Percentiles rank a stretch among this genome's conserved stretches.
phyloP scores from a whole-genome alignment of 257 asterid genomes.

The Voacanga thouarsii region DNA sequence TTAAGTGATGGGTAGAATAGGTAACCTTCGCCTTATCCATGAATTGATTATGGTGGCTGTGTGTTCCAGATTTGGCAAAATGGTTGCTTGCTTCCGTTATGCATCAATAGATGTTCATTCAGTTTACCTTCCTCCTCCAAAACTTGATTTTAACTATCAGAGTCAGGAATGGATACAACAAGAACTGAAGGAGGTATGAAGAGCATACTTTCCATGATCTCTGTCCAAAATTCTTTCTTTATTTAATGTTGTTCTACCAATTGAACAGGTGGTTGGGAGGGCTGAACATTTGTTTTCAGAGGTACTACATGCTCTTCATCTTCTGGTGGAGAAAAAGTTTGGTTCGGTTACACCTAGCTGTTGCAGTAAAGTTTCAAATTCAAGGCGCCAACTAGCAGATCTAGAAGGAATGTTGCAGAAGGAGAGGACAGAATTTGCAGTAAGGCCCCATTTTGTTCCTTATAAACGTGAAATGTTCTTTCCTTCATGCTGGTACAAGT shows the following conservation, averaged over 20 bases:
- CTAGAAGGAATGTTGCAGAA: slow-evolving; percentile 69
- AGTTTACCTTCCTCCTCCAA: slow-evolving; percentile 83
- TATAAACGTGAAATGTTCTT: not conserved
- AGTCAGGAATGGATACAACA: slow-evolving; percentile 80
- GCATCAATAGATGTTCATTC: slow-evolving; percentile 97
- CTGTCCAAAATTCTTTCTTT: slow-evolving; percentile 13
- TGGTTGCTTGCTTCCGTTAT: slow-evolving; percentile 99
- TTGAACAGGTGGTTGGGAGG: slow-evolving; percentile 60
- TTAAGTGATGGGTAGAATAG: not conserved
- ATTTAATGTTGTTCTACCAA: slow-evolving; percentile 19
- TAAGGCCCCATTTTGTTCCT: slow-evolving; percentile 11
- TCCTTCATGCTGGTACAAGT: not conserved
- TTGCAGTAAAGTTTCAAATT: slow-evolving; percentile 36
- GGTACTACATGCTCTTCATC: slow-evolving; percentile 59
- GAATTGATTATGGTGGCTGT: slow-evolving; percentile 23
- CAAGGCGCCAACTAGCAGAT: slow-evolving; percentile 54
- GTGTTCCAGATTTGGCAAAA: slow-evolving; percentile 71
- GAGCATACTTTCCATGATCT: slow-evolving; percentile 11
- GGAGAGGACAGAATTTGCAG: slow-evolving; percentile 89
- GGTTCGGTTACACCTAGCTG: slow-evolving; percentile 26
- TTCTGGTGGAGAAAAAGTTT: slow-evolving; percentile 43
- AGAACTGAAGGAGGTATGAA: slow-evolving; percentile 71
- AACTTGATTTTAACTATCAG: slow-evolving; percentile 76
- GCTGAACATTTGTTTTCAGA: slow-evolving; percentile 89
- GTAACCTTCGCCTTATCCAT: not conserved